Conservation (phyloP, 257 asterid genomes). For the Nicotiana sylvestris region DNA sequence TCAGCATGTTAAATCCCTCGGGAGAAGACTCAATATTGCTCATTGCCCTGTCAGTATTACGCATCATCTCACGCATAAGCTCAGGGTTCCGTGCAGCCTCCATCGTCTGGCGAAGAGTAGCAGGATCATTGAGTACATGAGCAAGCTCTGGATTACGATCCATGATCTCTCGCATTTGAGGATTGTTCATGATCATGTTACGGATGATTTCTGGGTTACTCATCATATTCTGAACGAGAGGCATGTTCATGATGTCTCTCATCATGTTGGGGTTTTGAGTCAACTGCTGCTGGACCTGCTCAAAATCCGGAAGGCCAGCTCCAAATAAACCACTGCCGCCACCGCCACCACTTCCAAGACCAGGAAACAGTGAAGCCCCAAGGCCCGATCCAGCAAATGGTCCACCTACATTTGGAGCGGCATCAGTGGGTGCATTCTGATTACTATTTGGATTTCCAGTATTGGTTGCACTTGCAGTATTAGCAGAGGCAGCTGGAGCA, state of each 20-base stretch:
- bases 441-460: conserved; percentile 24
- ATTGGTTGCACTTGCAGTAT: conserved; percentile 23
- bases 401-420: conserved; percentile 32
- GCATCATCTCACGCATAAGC: conserved; percentile 69
- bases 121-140: conserved; percentile 54
- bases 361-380: conserved; percentile 46
- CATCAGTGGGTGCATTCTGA: conserved; percentile 29
- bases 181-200: conserved; percentile 46
- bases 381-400: conserved; percentile 31
- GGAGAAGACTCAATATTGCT: conserved; percentile 63
- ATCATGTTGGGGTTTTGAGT: conserved; percentile 53
- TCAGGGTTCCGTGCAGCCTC: conserved; percentile 67
- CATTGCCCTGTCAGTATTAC: conserved; percentile 62
- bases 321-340: conserved; percentile 39
- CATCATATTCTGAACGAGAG: conserved; percentile 48
- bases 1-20: conserved; percentile 63
- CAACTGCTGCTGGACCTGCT: conserved; percentile 47
- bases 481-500: conserved; percentile 36
- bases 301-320: conserved; percentile 45
- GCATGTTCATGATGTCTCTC: conserved; percentile 50
- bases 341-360: conserved; percentile 35
- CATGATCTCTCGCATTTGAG: conserved; percentile 65
- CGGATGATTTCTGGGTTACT: conserved; percentile 54
- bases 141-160: conserved; percentile 58
- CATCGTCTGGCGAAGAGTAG: conserved; percentile 58